Evolutionary conservation across 192 early-diverging fungal genomes (phyloP).

Genomic region (Pecoramyces ruminantium): DNA sequence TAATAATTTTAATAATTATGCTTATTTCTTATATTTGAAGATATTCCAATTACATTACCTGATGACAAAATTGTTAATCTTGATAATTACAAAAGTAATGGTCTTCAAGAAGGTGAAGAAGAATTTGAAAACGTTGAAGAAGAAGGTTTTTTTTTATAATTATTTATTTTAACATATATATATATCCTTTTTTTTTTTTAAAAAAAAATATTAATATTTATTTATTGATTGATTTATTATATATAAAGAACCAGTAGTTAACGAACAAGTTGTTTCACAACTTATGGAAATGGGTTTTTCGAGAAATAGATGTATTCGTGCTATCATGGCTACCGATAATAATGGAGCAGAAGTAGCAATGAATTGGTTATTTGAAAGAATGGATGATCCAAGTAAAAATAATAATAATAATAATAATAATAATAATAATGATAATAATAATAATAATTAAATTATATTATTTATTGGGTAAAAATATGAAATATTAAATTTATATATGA

Average conservation of each 20-base stretch:
- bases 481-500: not conserved
- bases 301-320: conserved; percentile 64
- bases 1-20: too few relatives aligned
- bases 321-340: conserved; percentile 55
- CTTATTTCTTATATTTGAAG: not conserved
- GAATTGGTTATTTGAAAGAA: conserved; percentile 91
- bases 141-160: not conserved
- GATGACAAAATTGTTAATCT: not conserved
- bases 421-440: not conserved
- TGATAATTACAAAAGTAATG: conserved; percentile 28
- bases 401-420: not conserved
- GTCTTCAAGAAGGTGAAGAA: conserved; percentile 49
- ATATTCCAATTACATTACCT: not conserved
- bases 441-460: too few relatives aligned
- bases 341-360: conserved; percentile 68
- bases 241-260: conserved; percentile 23
- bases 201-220: too few relatives aligned
- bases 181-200: too few relatives aligned
- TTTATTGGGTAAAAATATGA: too few relatives aligned
- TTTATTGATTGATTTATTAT: not conserved
- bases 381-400: conserved; percentile 74
- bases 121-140: not conserved
- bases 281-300: conserved; percentile 88
- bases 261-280: conserved; percentile 54
- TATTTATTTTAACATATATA: not conserved